Evolutionary conservation across 352 stramenopile species (phyloP), one percentile per base, ranked within the genome.

Genomic region (Globisporangium paddicum): DNA sequence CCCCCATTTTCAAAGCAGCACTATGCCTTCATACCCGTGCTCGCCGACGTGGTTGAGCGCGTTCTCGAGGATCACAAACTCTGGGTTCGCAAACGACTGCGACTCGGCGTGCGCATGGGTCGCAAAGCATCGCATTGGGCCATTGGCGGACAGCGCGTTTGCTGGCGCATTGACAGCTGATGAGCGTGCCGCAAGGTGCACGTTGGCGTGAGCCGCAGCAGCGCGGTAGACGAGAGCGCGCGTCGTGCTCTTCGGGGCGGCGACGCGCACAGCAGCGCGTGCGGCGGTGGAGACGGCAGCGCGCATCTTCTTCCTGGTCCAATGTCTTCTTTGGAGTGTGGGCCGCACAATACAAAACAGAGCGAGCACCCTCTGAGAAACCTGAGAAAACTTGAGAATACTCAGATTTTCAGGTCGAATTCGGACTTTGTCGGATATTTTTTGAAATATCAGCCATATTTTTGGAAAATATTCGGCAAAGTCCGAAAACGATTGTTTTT

Each of bases 11-110:
- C 28, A 58, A 45, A 34, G 7, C 23, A 28, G 18, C 28, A 34
- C 2, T 10, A 42, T 18, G 37, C 19, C 1, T 23, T 63, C 68
- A 32, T 67, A 92, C 82, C 82, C 82, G 40, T 79, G 63, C 28
- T 68, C 49, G 0, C 28, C 25, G 21, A 92, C 77, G 55, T 87
- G 72, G 2, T 69, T 23, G 21, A 92, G 55, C 16, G 82, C 77
- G 32, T 77, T 76, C 41, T 69, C 66, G 23, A 92, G 59, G 38
- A 92, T 90, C 42, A 65, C 60, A 19, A 60, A 61, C 67, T 89
- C 82, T 8, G 72, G 74, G 51, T 79, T 74, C 13, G 57, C 42
- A 14, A 74, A 62, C n/a, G 51, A 32, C 38, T 21, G 35, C 28
- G 32, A 42, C 54, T 32, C n/a, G 9, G 41, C 50, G 8, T 44